Evolutionary conservation across 768 basidiomycete species (phyloP).

Genomic region (Amanita brunnescens): DNA sequence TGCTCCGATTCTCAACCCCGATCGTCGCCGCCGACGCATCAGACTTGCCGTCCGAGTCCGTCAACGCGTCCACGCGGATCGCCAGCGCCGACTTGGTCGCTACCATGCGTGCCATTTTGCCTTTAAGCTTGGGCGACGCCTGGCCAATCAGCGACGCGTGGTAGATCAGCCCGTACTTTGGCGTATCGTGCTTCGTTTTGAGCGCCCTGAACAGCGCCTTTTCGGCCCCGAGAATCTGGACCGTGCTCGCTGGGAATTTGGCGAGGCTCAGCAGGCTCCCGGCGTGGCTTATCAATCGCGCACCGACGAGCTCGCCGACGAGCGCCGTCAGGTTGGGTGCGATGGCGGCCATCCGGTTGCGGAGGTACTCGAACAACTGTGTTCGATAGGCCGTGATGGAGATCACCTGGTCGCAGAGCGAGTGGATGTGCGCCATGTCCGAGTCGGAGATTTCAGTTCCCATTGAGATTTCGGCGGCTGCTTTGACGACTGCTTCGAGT

Average conservation of each 20-base stretch:
- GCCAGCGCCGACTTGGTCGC: slow-evolving; percentile 97
- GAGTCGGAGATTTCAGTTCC: slow-evolving; percentile 98
- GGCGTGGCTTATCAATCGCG: slow-evolving; percentile 89
- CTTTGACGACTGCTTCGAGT: slow-evolving; percentile 89
- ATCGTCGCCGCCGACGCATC: slow-evolving; percentile 75
- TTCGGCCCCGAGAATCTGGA: slow-evolving; percentile 97
- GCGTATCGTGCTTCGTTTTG: slow-evolving; percentile 99
- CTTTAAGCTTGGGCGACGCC: slow-evolving; percentile 96
- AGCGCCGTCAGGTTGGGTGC: slow-evolving; percentile 94
- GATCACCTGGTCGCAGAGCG: slow-evolving; percentile 97
- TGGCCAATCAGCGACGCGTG: slow-evolving; percentile 97
- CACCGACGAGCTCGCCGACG: slow-evolving; percentile 89
- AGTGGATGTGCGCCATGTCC: slow-evolving; percentile 94
- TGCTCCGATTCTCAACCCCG: slow-evolving; percentile 88
- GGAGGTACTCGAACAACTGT: slow-evolving; percentile 92
- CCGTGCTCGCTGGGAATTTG: slow-evolving; percentile 97
- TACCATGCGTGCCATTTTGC: slow-evolving; percentile 99
- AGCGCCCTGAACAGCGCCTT: slow-evolving; percentile 96
- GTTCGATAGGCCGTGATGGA: slow-evolving; percentile 91
- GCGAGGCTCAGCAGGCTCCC: slow-evolving; percentile 91
- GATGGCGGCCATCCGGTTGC: slow-evolving; percentile 96
- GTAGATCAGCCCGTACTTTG: slow-evolving; percentile 99
- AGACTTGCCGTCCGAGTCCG: slow-evolving; percentile 86
- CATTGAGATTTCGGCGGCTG: slow-evolving; percentile 97
- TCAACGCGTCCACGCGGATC: slow-evolving; percentile 94